Conservation (phyloP, 2,329 filamentous ascomycete genomes). For the Thelonectria discophora region DNA sequence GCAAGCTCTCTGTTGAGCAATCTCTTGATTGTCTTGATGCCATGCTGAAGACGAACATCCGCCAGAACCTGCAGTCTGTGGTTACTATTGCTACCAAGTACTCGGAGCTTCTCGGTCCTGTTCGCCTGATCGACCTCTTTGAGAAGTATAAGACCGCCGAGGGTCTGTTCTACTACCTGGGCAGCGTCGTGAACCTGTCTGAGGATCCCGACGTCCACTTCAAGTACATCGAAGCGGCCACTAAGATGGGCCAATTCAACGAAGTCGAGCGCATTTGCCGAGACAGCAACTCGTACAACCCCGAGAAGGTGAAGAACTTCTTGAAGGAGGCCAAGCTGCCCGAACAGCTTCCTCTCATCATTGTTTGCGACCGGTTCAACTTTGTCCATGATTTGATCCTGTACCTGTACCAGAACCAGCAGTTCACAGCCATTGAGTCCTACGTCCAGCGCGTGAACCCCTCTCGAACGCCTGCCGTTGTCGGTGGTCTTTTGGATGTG, state of each 20-base stretch:
- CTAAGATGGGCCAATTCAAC: conserved; percentile 89
- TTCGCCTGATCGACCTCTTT: conserved; percentile 87
- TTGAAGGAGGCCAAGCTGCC: conserved; percentile 92
- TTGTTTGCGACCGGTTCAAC: conserved; percentile 99
- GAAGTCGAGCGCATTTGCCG: conserved; percentile 98
- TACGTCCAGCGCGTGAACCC: conserved; percentile 99
- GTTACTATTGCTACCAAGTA: conserved; percentile 98
- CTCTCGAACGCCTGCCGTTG: conserved; percentile 85
- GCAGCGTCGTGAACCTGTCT: conserved; percentile 96
- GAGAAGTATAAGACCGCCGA: conserved; percentile 98
- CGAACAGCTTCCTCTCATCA: conserved; percentile 95
- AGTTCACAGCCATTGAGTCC: conserved; percentile 98
- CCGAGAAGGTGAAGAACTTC: conserved; percentile 99
- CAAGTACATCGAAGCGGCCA: conserved; percentile 99
- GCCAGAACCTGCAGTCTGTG: conserved; percentile 93
- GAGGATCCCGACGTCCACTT: conserved; percentile 96
- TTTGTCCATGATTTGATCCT: conserved; percentile 97
- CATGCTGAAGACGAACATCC: conserved; percentile 96
- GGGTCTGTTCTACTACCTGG: conserved; percentile 97
- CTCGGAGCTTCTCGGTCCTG: conserved; percentile 91
- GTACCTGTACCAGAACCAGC: conserved; percentile 98
- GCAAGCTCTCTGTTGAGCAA: conserved; percentile 93
- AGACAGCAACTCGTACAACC: conserved; percentile 88
- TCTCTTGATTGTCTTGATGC: conserved; percentile 93
- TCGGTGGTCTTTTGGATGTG: conserved; percentile 93